phyloP scores from a whole-genome alignment of 805 yeast genomes.

The Saturnispora gosingensis region DNA sequence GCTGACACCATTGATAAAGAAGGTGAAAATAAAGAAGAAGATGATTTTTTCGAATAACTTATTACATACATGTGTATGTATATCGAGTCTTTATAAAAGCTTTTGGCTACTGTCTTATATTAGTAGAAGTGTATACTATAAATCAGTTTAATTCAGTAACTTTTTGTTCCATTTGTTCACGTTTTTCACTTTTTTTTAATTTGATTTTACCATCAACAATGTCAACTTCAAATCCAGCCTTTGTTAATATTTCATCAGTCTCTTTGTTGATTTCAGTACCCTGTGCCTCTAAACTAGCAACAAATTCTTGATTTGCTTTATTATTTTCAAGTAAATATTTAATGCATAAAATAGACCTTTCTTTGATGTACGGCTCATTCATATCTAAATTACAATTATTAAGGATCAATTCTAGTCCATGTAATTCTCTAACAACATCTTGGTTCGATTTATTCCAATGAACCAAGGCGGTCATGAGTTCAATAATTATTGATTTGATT shows the following conservation, averaged over 20 bases:
- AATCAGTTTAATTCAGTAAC: constrained; percentile 12
- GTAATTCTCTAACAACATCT: constrained; percentile 52
- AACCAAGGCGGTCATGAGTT: constrained; percentile 51
- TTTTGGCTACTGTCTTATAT: background rate
- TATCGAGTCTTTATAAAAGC: background rate
- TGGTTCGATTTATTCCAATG: constrained; percentile 48
- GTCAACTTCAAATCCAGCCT: constrained; percentile 72
- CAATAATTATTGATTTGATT: constrained; percentile 57
- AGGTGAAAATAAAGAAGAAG: constrained; percentile 19
- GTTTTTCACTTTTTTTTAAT: constrained; percentile 29
- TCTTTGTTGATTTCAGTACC: constrained; percentile 50
- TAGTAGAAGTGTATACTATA: background rate
- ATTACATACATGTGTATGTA: background rate
- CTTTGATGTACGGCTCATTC: constrained; percentile 82
- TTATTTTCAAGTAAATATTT: constrained; percentile 60
- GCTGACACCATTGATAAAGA: constrained; percentile 10
- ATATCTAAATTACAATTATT: constrained; percentile 81
- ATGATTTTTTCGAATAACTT: constrained; percentile 28
- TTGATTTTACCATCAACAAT: constrained; percentile 63
- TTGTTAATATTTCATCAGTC: constrained; percentile 34
- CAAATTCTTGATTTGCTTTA: constrained; percentile 62
- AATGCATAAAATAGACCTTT: constrained; percentile 72
- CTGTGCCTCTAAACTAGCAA: constrained; percentile 68
- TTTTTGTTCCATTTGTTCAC: constrained; percentile 7
- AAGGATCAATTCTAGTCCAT: constrained; percentile 62